Evolutionary conservation across 2,329 filamentous ascomycete species (phyloP), one percentile per base, ranked within the genome.

Genomic region (Aspergillus intermedius): DNA sequence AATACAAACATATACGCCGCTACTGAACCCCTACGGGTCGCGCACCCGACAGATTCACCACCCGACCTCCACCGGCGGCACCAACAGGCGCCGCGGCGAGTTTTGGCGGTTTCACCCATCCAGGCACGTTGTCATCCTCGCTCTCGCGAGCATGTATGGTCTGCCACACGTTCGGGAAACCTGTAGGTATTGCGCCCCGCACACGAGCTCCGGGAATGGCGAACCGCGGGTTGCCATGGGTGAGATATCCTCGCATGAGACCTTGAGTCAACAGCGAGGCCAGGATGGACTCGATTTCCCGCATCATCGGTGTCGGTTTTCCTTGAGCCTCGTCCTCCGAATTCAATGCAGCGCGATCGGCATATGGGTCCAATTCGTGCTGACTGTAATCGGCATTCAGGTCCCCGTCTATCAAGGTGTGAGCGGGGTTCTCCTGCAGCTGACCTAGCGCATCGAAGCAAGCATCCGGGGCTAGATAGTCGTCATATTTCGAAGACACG

Each of bases 231-330:
- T 84, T 82, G 22, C 79, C 79, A 60, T 94, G 88, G 13, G 87
- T 87, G 23, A 96, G 79, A 61, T 91, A 96, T 1, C 91, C 91
- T 56, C 85, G 83, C 63, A 96, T 76, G 21, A 95, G 74, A 0
- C 87, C 88, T 67, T 95, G 88, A 44, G 86, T 82, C 17, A 94
- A 80, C 10, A 96, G 77, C 9, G 84, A 84, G 0, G 87, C 81
- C 10, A 94, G 77, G 44, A 88, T 82, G 41, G 82, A 82, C 68
- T 95, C 89, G n/a, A 94, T 75, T 56, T 88, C 84, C 12, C 57
- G 60, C 60, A 71, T 65, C 44, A 71, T 80, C 76, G 30, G 83
- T 74, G 53, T 70, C 46, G 56, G 56, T 13, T 56, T 55, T 5
- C 37, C 42, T 22, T 47, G 50, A 28, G 53, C 54, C 15, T 60